Percentiles rank a stretch among this genome's conserved stretches.
Conservation (phyloP, 2,329 filamentous ascomycete species). For the Cordyceps tenuipes region DNA sequence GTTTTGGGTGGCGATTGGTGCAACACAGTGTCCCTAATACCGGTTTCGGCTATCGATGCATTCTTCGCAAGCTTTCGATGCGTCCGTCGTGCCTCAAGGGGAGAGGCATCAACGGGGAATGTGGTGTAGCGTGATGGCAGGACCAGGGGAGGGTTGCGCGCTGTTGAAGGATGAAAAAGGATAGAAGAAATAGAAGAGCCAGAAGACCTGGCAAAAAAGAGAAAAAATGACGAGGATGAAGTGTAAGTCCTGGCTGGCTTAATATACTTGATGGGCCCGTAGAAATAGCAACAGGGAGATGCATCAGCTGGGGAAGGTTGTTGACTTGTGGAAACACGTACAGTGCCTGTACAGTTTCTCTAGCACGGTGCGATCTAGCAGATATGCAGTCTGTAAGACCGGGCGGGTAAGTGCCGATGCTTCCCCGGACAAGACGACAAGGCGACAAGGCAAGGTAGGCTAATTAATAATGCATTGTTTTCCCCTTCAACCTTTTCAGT, state of each 20-base stretch:
- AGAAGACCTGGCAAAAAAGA: neutral
- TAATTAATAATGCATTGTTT: neutral
- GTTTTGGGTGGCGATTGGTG: neutral
- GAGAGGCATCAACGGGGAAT: neutral
- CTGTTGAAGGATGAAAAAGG: neutral
- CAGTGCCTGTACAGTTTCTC: neutral
- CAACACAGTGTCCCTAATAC: neutral
- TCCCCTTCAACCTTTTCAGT: neutral
- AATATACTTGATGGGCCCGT: neutral
- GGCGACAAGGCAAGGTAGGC: neutral
- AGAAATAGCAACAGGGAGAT: neutral
- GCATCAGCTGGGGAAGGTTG: neutral
- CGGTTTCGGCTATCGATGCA: too few relatives aligned
- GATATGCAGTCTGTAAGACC: neutral
- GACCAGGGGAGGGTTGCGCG: neutral
- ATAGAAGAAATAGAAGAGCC: too few relatives aligned
- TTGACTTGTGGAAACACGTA: neutral
- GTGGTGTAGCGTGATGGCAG: neutral
- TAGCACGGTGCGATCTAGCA: neutral
- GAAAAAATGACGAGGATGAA: neutral
- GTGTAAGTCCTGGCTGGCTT: neutral
- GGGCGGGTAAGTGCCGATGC: neutral
- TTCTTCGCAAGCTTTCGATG: neutral
- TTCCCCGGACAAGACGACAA: neutral
- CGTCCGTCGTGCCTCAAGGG: neutral